A percentile compares a stretch with the other conserved stretches of the same genome.
Evolutionary conservation across 345 rosid species (phyloP).

Genomic region (Ailanthus altissimus): DNA sequence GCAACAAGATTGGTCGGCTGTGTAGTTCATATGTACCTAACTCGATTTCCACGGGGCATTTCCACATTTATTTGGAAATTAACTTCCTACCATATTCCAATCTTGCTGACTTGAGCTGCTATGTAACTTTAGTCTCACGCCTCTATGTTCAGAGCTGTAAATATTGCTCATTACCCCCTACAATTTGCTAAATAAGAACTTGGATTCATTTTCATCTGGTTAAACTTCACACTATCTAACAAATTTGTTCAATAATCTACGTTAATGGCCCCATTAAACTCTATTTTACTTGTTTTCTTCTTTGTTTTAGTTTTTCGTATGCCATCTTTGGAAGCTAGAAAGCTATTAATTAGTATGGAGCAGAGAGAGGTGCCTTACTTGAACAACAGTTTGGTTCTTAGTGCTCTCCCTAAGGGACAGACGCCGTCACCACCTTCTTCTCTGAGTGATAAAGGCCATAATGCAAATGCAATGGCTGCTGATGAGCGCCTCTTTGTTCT

Average conservation of each 20-base stretch:
- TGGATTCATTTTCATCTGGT: background rate
- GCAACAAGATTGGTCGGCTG: background rate
- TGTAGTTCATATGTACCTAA: slow-evolving; percentile 11
- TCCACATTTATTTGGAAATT: background rate
- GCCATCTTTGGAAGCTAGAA: slow-evolving; percentile 24
- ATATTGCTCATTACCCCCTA: background rate
- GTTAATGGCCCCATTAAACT: slow-evolving; percentile 11
- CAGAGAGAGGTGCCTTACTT: background rate
- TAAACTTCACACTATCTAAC: background rate
- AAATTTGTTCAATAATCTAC: background rate
- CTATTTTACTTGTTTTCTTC: background rate
- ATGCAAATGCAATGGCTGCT: slow-evolving; percentile 10
- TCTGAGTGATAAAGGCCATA: slow-evolving; percentile 38
- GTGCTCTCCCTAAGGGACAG: slow-evolving; percentile 38
- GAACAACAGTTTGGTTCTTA: slow-evolving; percentile 26
- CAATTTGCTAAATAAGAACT: background rate
- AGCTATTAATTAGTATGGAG: slow-evolving; percentile 13
- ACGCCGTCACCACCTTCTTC: slow-evolving; percentile 31
- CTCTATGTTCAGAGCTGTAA: slow-evolving; percentile 3
- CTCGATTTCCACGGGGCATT: slow-evolving; percentile 7
- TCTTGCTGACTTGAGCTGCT: background rate
- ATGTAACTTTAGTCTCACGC: slow-evolving; percentile 6
- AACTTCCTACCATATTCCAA: background rate
- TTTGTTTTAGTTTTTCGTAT: slow-evolving; percentile 6
- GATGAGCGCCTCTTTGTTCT: slow-evolving; percentile 22